Evolutionary conservation across 106 monocot species (phyloP).

Genomic region (Xerophyta viscosa): DNA sequence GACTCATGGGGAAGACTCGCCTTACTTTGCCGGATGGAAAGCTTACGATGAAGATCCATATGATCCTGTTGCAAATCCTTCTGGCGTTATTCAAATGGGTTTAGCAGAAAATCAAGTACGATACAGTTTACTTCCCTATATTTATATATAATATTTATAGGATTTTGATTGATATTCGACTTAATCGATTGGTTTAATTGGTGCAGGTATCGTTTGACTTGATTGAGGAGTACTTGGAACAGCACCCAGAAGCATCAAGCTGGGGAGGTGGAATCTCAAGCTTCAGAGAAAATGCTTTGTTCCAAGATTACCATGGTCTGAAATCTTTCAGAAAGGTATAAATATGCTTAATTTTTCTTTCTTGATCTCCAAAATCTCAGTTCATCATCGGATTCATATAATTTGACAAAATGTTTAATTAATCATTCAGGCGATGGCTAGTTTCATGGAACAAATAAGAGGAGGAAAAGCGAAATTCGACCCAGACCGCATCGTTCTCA

Average conservation of each 20-base stretch:
- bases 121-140: not conserved
- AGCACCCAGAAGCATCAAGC: slow-evolving; percentile 30
- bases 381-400: no score
- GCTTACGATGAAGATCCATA: slow-evolving; percentile 61
- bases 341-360: no score
- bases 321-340: slow-evolving; percentile 46
- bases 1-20: slow-evolving; percentile 57
- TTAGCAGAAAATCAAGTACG: slow-evolving; percentile 65
- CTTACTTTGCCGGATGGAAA: slow-evolving; percentile 71
- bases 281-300: slow-evolving; percentile 58
- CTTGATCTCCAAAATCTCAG: no score
- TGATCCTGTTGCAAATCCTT: slow-evolving; percentile 38
- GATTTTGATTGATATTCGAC: no score
- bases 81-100: slow-evolving; percentile 71
- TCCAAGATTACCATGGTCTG: slow-evolving; percentile 74
- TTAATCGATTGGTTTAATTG: no score
- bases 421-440: slow-evolving; percentile 50
- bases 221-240: slow-evolving; percentile 31
- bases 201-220: slow-evolving; percentile 60
- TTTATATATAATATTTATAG: not conserved
- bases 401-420: not conserved
- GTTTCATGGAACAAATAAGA: slow-evolving; percentile 70
- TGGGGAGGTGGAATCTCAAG: slow-evolving; percentile 28
- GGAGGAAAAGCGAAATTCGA: slow-evolving; percentile 53
- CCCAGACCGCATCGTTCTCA: slow-evolving; percentile 55